Evolutionary conservation across 768 basidiomycete genomes (phyloP), one percentile per base, ranked within the genome.

Genomic region (Russula sp.): DNA sequence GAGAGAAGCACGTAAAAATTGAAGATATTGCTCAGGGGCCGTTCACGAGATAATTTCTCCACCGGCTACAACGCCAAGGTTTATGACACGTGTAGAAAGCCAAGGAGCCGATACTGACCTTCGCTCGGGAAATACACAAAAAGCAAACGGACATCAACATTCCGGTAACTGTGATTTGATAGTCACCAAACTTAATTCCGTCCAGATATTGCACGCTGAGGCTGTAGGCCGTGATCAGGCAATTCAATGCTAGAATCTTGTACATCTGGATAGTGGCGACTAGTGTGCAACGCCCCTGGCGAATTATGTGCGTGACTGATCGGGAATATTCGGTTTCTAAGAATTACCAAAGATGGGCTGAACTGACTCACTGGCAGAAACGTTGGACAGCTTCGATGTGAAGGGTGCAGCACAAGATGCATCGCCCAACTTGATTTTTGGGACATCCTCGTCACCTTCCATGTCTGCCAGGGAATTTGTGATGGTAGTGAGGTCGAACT

Each of bases 261-360:
- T 98, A 99, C 97, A 99, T 99, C 77, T 99, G 97, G 58, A 96
- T 89, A 3, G 97, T 99, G 2, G 97, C 97, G 50, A 98, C 97
- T 18, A 99, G 85, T 1, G 97, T 99, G 78, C 97, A 98, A 34
- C 97, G 91, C 27, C 97, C 97, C 76, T 98, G 97, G 20, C 97
- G 86, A 68, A 99, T 97, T 73, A 99, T 98, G 72, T 96, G 94
- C 20, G 91, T 89, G 70, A 99, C 94, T 95, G 39, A 47, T 47
- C 22, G 49, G 58, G 53, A 47, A 39, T 31, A 27, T 31, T 47
- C 6, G 34, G 34, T 18, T 20, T 14, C 6, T 47, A 6, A 45
- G 37, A 6, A 40, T 61, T 32, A 65, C 54, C n/a, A 55, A 35
- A 55, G 2, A 35, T 3, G 11, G 58, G 45, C 31, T 39, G 42